A percentile compares a stretch with the other conserved stretches of the same genome.
Conservation (phyloP, 352 stramenopile species). For the Pythium pyrilobum region DNA sequence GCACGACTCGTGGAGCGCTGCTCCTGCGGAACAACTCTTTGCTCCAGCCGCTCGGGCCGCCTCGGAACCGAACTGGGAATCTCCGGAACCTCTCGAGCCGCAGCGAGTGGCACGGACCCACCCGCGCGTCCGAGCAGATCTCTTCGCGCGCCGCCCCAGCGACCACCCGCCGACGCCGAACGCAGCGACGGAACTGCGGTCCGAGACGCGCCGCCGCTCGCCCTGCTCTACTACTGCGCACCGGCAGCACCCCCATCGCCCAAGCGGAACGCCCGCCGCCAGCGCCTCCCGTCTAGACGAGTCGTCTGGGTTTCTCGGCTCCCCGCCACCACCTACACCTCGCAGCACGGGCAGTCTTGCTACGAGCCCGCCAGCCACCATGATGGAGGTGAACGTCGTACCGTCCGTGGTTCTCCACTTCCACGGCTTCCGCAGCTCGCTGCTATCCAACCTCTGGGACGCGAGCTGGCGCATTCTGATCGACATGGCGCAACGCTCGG, state of each 20-base stretch:
- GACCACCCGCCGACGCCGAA: neutral
- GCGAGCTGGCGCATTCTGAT: constrained; percentile 17
- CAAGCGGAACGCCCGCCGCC: neutral
- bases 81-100: too few relatives aligned
- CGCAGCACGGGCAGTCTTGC: neutral
- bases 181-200: constrained; percentile 15
- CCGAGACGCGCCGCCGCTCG: neutral
- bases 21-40: too few relatives aligned
- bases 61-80: too few relatives aligned
- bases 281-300: constrained; percentile 5
- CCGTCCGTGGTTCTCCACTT: constrained; percentile 60
- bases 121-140: too few relatives aligned
- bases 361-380: constrained; percentile 9
- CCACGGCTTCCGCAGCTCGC: constrained; percentile 39
- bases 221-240: neutral
- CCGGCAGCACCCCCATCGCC: neutral
- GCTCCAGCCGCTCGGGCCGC: too few relatives aligned
- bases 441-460: constrained; percentile 22
- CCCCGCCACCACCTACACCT: neutral
- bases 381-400: constrained; percentile 23
- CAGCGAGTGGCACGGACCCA: neutral
- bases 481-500: constrained; percentile 21
- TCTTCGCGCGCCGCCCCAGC: too few relatives aligned
- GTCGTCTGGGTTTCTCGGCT: neutral
- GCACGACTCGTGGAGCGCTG: too few relatives aligned